Evolutionary conservation across 1,139 yeast species (phyloP).

Genomic region (Yamadazyma membranifaciens): DNA sequence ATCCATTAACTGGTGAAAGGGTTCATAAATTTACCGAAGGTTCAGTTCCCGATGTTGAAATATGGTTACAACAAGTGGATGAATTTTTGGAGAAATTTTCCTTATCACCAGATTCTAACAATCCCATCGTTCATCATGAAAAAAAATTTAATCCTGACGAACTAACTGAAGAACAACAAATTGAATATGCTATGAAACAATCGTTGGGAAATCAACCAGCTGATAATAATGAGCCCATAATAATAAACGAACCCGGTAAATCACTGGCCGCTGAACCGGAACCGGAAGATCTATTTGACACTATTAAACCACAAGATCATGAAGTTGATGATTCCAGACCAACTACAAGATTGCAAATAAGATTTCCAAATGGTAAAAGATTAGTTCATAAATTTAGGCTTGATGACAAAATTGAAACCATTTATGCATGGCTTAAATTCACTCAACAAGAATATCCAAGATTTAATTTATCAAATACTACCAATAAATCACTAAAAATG

Average conservation of each 20-base stretch:
- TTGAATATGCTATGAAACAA: constrained; percentile 72
- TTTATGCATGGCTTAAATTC: constrained; percentile 50
- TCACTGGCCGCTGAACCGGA: constrained; percentile 11
- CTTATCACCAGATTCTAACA: constrained; percentile 60
- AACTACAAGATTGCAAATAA: constrained; percentile 78
- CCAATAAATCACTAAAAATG: constrained; percentile 66
- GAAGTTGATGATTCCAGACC: constrained; percentile 55
- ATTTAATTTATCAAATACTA: constrained; percentile 54
- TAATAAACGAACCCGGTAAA: constrained; percentile 18
- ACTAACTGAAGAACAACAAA: constrained; percentile 81
- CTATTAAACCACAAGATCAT: constrained; percentile 49
- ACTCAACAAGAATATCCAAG: constrained; percentile 52
- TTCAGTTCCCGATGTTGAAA: constrained; percentile 52
- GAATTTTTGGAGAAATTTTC: constrained; percentile 64
- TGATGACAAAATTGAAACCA: constrained; percentile 48
- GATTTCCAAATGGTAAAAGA: constrained; percentile 85
- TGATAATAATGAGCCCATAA: constrained; percentile 18
- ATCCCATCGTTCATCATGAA: constrained; percentile 64
- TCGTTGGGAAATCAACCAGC: constrained; percentile 35
- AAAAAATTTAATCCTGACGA: constrained; percentile 56
- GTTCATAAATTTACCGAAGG: constrained; percentile 67
- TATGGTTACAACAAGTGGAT: constrained; percentile 61
- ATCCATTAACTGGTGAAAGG: constrained; percentile 94
- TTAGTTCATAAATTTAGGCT: constrained; percentile 69
- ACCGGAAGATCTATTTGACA: constrained; percentile 27